Evolutionary conservation across 495 filamentous ascomycete species (phyloP), one percentile per base, ranked within the genome.

Genomic region (Evernia prunastri): DNA sequence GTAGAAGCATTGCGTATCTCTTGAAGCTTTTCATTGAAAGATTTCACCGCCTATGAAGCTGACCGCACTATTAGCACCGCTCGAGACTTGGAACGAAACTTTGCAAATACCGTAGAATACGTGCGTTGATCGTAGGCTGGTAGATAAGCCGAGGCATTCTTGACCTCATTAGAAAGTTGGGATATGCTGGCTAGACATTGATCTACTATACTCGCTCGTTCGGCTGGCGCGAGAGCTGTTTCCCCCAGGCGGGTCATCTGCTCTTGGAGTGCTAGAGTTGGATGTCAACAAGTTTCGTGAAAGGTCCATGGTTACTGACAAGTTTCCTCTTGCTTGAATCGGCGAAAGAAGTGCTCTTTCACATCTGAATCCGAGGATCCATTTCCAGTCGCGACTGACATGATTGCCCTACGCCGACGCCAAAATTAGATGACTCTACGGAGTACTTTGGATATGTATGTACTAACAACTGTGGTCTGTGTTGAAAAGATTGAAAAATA

Each of bases 41-140:
- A 80, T 77, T 88, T 88, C 70, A 91, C 83, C 61, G 86, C 81
- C 84, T 91, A 59, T 27, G 36, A 42, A 65, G 58, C 43, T 43
- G 33, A 36, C n/a, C 42, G 45, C 49, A 64, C 53, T 33, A 56
- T 45, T 49, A 62, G 62, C 43, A 23, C 49, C 57, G 51, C 25
- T 54, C 51, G 51, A 54, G 7, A 12, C 35, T 61, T 58, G 37
- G 27, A 23, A 17, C 15, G 1, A 49, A n/a, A 20, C 5, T 23
- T 15, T 47, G 49, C 5, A 35, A 11, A 58, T 77, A 89, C 88
- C 68, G 89, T 86, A 39, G 83, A 78, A 70, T 89, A 92, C 25
- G 85, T 84, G 64, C 88, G 79, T 71, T 91, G 89, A 63, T 93
- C 89, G 68, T 91, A 89, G 5, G 88, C 82, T 9, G 89, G 88